These are phyloP conservation scores for Calendula officinalis DNA, from an alignment of 129 eudicot genomes.

Conservation along the genomic window DNA sequence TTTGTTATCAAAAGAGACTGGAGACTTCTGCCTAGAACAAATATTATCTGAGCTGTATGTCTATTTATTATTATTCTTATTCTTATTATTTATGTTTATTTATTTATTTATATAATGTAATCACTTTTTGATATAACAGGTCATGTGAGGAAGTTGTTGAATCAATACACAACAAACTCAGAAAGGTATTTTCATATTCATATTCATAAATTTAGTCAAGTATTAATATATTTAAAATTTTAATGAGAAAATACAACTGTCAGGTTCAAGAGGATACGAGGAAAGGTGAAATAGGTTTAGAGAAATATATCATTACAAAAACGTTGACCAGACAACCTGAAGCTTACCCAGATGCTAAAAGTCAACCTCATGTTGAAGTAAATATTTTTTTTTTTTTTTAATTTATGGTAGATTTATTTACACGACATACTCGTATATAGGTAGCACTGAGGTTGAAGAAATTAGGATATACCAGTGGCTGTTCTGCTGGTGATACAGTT, in stretches of 20 bases:
- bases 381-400: slow-evolving; percentile 27
- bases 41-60: slow-evolving; percentile 86
- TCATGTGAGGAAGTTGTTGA: slow-evolving; percentile 98
- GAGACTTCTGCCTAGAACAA: slow-evolving; percentile 90
- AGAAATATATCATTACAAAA: slow-evolving; percentile 89
- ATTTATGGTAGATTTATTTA: slow-evolving; percentile 15
- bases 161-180: slow-evolving; percentile 75
- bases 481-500: slow-evolving; percentile 97
- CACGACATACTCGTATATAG: slow-evolving; percentile 32
- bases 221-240: too few species aligned
- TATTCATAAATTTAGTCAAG: too few species aligned
- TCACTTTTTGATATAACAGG: slow-evolving; percentile 46
- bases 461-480: slow-evolving; percentile 82
- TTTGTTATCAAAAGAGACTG: slow-evolving; percentile 85
- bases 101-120: not conserved
- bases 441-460: slow-evolving; percentile 81
- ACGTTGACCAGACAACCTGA: slow-evolving; percentile 93
- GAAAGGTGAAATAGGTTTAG: slow-evolving; percentile 81
- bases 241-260: not conserved
- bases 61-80: not conserved
- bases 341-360: slow-evolving; percentile 98
- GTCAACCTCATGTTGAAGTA: slow-evolving; percentile 98
- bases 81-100: not conserved
- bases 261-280: slow-evolving; percentile 98
- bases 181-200: slow-evolving; percentile 50